These are phyloP conservation scores for Tulasnella sp. DNA, from an alignment of 768 basidiomycete genomes.

Conservation along the genomic window DNA sequence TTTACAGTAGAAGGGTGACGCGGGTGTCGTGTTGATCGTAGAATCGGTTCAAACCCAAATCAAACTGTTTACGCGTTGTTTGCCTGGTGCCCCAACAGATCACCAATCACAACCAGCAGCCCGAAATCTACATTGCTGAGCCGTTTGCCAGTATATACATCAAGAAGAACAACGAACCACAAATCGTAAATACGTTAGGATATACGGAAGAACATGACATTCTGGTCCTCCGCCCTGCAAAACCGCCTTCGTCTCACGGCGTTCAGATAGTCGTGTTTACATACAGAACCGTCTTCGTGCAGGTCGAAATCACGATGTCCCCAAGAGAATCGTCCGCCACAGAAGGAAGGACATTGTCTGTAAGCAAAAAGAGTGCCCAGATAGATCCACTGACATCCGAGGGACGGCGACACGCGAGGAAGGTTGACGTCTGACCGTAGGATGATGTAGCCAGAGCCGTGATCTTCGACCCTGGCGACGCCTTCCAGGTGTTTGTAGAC, in stretches of 20 bases:
- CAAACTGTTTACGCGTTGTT: slow-evolving; percentile 27
- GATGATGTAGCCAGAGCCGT: slow-evolving; percentile 2
- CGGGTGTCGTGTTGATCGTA: background rate
- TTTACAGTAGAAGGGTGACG: background rate
- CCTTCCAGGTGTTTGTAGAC: slow-evolving; percentile 8
- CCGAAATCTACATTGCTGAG: background rate
- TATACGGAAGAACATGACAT: background rate
- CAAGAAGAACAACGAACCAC: too few species aligned
- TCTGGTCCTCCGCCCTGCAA: background rate
- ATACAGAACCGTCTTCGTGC: slow-evolving; percentile 1
- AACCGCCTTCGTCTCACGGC: too few species aligned
- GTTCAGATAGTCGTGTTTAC: background rate
- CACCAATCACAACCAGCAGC: background rate
- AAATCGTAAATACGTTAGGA: too few species aligned
- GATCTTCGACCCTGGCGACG: background rate
- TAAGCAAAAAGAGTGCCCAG: slow-evolving; percentile 9
- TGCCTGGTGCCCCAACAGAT: background rate
- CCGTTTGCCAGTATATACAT: too few species aligned
- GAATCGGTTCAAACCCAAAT: slow-evolving; percentile 12
- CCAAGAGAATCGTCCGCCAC: background rate
- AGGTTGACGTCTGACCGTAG: background rate
- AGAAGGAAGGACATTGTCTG: background rate
- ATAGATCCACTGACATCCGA: background rate
- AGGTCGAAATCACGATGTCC: background rate
- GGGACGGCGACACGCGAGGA: background rate